These are phyloP conservation scores for Mycena metata DNA, from an alignment of 768 basidiomycete species.

Conservation along the genomic window DNA sequence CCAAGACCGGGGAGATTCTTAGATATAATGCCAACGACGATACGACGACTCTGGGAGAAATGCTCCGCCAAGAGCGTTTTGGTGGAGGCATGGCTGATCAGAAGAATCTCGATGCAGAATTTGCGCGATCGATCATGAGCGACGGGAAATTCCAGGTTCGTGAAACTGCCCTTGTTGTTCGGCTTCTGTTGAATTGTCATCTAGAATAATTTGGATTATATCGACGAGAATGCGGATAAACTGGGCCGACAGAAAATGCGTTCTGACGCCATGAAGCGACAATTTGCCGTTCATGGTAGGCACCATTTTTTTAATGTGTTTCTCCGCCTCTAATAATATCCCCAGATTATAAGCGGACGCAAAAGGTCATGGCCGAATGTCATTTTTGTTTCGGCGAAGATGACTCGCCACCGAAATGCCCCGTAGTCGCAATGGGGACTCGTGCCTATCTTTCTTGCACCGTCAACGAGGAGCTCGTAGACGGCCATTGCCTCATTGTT, in stretches of 20 bases:
- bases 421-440: slow-evolving; percentile 92
- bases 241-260: slow-evolving; percentile 96
- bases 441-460: slow-evolving; percentile 94
- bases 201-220: slow-evolving; percentile 91
- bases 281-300: slow-evolving; percentile 95
- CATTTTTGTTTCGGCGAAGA: slow-evolving; percentile 94
- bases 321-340: neutral
- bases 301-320: slow-evolving; percentile 17
- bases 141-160: slow-evolving; percentile 89
- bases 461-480: slow-evolving; percentile 85
- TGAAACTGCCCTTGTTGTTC: neutral
- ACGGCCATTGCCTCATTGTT: slow-evolving; percentile 95
- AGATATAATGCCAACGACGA: slow-evolving; percentile 95
- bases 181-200: neutral
- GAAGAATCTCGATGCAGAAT: slow-evolving; percentile 91
- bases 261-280: slow-evolving; percentile 94
- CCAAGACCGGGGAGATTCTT: slow-evolving; percentile 90
- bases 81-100: slow-evolving; percentile 91
- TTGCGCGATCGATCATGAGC: slow-evolving; percentile 88
- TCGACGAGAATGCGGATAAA: slow-evolving; percentile 96
- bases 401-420: slow-evolving; percentile 88
- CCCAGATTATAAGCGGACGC: slow-evolving; percentile 94
- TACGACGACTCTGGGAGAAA: slow-evolving; percentile 85
- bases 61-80: slow-evolving; percentile 94
- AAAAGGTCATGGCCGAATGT: slow-evolving; percentile 89